These are phyloP conservation scores for Anthoceros angustus DNA, from an alignment of 225 moss, liverwort and hornwort genomes.

Conservation along the genomic window DNA sequence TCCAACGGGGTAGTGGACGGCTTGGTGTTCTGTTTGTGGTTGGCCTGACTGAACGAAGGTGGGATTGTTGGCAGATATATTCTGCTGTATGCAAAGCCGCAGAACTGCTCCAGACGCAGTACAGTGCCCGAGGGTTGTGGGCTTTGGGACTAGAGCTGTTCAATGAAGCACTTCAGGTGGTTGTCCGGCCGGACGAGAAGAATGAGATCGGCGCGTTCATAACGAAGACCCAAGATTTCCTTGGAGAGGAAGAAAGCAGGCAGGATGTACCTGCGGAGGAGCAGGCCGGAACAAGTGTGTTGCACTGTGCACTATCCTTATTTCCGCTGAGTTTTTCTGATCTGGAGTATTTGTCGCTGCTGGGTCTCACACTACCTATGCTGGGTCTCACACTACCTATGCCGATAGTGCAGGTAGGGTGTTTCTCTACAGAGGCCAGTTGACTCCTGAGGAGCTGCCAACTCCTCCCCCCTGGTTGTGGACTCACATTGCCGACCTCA, in stretches of 20 bases:
- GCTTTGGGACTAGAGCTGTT: constrained; percentile 57
- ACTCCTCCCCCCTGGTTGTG: constrained; percentile 65
- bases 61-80: too few relatives aligned
- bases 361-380: neutral
- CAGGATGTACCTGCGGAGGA: constrained; percentile 44
- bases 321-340: too few relatives aligned
- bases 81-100: constrained; percentile 53
- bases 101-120: constrained; percentile 60
- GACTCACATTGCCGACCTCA: constrained; percentile 33
- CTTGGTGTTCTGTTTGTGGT: too few relatives aligned
- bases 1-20: too few relatives aligned
- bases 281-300: constrained; percentile 78
- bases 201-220: constrained; percentile 41
- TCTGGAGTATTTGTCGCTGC: neutral
- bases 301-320: constrained; percentile 6
- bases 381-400: neutral
- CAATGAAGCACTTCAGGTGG: constrained; percentile 58
- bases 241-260: constrained; percentile 47
- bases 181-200: constrained; percentile 45
- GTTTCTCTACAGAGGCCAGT: constrained; percentile 80
- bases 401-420: constrained; percentile 34
- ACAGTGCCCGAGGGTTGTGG: constrained; percentile 71
- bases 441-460: constrained; percentile 42
- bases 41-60: too few relatives aligned
- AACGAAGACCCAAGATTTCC: constrained; percentile 51